Conservation (phyloP, 2,329 filamentous ascomycete genomes). For the Akanthomyces uredinophilus region DNA sequence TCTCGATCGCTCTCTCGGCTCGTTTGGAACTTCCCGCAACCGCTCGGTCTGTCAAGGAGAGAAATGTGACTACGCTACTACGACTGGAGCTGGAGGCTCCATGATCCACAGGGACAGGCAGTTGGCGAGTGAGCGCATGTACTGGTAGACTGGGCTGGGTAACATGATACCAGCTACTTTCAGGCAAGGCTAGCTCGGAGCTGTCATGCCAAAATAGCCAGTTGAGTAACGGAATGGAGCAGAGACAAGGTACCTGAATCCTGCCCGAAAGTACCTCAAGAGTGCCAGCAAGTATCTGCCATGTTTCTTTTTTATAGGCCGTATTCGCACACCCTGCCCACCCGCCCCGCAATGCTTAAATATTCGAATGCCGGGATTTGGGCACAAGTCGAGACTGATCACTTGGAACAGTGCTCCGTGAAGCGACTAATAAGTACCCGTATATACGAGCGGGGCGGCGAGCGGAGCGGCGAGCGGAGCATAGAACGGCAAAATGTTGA, state of each 20-base stretch:
- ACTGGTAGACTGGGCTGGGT: neutral
- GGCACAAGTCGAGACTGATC: neutral
- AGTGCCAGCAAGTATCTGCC: conserved; percentile 4
- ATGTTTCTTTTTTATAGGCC: neutral
- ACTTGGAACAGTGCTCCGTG: too few relatives aligned
- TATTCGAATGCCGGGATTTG: neutral
- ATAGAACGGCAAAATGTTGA: too few relatives aligned
- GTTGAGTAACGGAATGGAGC: neutral
- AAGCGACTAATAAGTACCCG: conserved; percentile 1
- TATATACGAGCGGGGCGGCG: conserved; percentile 8
- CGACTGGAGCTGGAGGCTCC: neutral
- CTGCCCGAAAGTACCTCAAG: neutral
- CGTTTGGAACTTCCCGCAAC: neutral
- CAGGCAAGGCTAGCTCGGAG: too few relatives aligned
- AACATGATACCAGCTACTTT: too few relatives aligned
- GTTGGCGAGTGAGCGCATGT: neutral
- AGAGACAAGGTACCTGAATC: neutral
- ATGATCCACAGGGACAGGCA: neutral
- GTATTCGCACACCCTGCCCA: neutral
- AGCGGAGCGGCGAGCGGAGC: too few relatives aligned
- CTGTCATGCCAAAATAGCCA: neutral
- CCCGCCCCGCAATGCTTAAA: neutral
- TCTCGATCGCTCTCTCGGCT: neutral
- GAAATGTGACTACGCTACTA: neutral
- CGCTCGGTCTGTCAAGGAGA: neutral